A percentile compares a stretch with the other conserved stretches of the same genome.
Conservation (phyloP, 257 asterid genomes). For the Echium plantagineum region DNA sequence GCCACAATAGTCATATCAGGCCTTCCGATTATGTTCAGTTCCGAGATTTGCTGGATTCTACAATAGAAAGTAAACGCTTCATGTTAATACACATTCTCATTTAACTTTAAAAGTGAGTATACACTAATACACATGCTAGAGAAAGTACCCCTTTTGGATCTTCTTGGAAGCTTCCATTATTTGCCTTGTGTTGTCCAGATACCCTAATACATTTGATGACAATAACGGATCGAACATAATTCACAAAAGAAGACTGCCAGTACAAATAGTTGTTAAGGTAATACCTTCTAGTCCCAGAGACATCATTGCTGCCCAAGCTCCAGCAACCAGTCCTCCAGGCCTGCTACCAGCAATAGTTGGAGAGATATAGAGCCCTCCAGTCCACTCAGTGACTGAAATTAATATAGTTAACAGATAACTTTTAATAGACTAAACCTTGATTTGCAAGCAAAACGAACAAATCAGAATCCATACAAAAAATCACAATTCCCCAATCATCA, state of each 20-base stretch:
- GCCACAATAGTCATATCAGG: slow-evolving; percentile 98
- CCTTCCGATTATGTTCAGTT: slow-evolving; percentile 60
- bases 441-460: background rate
- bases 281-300: slow-evolving; percentile 90
- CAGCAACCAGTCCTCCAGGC: slow-evolving; percentile 92
- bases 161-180: slow-evolving; percentile 92
- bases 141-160: slow-evolving; percentile 68
- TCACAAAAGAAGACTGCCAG: slow-evolving; percentile 6
- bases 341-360: slow-evolving; percentile 98
- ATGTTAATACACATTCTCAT: background rate
- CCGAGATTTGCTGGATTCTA: slow-evolving; percentile 71
- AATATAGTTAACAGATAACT: slow-evolving; percentile 1
- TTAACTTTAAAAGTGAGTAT: background rate
- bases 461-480: background rate
- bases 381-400: slow-evolving; percentile 86
- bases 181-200: slow-evolving; percentile 73
- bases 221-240: slow-evolving; percentile 6
- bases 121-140: background rate
- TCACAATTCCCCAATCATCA: too few species aligned
- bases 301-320: slow-evolving; percentile 99
- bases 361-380: slow-evolving; percentile 93
- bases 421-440: background rate
- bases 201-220: slow-evolving; percentile 39
- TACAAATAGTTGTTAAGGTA: slow-evolving; percentile 3
- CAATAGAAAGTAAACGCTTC: slow-evolving; percentile 7